Percentiles rank a stretch among this genome's conserved stretches.
These are phyloP conservation scores for Pseudogymnoascus sp. DNA, from an alignment of 2,329 filamentous ascomycete genomes.

Conservation along the genomic window DNA sequence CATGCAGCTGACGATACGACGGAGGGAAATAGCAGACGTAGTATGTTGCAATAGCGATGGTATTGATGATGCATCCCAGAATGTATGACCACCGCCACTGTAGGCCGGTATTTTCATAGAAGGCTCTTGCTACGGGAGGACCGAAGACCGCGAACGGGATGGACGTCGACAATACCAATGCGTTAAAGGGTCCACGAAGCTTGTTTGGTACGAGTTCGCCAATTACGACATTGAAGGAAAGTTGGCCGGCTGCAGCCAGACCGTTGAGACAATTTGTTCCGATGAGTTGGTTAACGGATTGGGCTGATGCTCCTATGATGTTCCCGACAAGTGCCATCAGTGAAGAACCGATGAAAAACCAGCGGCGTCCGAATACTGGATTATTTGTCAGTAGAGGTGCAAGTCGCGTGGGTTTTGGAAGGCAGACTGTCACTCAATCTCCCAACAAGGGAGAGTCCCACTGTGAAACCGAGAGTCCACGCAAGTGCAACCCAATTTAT, in stretches of 20 bases:
- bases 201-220: constrained; percentile 40
- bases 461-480: constrained; percentile 33
- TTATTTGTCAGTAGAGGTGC: too few relatives aligned
- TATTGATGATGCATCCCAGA: constrained; percentile 38
- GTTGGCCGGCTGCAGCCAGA: constrained; percentile 34
- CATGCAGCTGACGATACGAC: constrained; percentile 37
- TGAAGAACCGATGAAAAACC: constrained; percentile 31
- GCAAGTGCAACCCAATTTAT: constrained; percentile 19
- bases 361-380: constrained; percentile 35
- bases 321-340: constrained; percentile 32
- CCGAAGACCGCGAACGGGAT: constrained; percentile 38
- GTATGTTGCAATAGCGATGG: constrained; percentile 35
- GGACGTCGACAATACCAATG: constrained; percentile 34
- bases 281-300: constrained; percentile 33
- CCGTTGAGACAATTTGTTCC: constrained; percentile 34
- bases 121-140: constrained; percentile 39
- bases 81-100: constrained; percentile 46
- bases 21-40: constrained; percentile 42
- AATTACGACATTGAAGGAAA: constrained; percentile 36
- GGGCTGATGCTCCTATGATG: constrained; percentile 32
- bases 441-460: constrained; percentile 36
- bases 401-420: too few relatives aligned
- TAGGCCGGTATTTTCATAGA: constrained; percentile 36
- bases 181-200: constrained; percentile 32
- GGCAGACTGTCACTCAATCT: constrained; percentile 32